Conservation (phyloP, 1,284 basidiomycete species). For the Rhodotorula sp. region DNA sequence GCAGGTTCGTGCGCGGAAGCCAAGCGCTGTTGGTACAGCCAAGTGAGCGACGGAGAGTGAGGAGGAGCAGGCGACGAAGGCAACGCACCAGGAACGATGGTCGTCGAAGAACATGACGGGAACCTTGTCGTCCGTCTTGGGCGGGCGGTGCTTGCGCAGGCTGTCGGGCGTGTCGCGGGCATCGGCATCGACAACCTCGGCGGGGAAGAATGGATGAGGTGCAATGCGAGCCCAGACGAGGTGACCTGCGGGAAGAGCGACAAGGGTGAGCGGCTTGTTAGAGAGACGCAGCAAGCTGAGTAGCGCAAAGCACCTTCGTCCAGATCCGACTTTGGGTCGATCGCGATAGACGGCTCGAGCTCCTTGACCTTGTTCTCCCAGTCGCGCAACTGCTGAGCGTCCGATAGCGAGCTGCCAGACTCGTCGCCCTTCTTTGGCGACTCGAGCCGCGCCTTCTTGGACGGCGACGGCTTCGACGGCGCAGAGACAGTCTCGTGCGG, state of each 20-base stretch:
- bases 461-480: neutral
- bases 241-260: neutral
- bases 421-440: neutral
- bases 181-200: conserved; percentile 49
- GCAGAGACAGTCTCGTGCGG: neutral
- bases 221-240: conserved; percentile 33
- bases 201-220: conserved; percentile 53
- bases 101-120: conserved; percentile 33
- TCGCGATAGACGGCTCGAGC: neutral
- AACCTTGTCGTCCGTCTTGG: conserved; percentile 1
- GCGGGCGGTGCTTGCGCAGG: conserved; percentile 1
- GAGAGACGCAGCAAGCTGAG: neutral
- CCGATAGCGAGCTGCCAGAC: too few species aligned
- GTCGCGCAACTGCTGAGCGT: neutral
- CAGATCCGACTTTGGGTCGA: conserved; percentile 13
- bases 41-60: too few species aligned
- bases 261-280: neutral
- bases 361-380: conserved; percentile 5
- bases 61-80: neutral
- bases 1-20: conserved; percentile 6
- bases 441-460: neutral
- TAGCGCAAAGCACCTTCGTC: conserved; percentile 1
- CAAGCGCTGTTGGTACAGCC: conserved; percentile 8
- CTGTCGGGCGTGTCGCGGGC: conserved; percentile 21
- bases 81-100: conserved; percentile 15